phyloP scores from a whole-genome alignment of 192 early-diverging fungal species.

The Kappamyces sp. region DNA sequence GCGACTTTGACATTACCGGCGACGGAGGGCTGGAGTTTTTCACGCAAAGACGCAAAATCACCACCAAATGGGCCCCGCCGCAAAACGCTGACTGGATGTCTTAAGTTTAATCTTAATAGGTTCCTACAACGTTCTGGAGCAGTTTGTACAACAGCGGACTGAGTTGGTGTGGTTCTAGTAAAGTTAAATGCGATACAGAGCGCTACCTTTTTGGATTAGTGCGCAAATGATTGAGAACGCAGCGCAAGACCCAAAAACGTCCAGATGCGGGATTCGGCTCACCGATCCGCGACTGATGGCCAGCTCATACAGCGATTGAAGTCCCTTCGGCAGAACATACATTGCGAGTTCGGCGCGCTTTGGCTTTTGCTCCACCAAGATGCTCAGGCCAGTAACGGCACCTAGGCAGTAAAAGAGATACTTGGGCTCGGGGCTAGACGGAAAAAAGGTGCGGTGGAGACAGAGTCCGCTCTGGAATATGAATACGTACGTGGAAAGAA shows the following conservation, averaged over 20 bases:
- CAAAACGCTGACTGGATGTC: slow-evolving; percentile 34
- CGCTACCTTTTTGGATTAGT: neutral
- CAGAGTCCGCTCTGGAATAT: slow-evolving; percentile 68
- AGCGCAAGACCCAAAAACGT: slow-evolving; percentile 52
- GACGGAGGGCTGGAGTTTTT: slow-evolving; percentile 65
- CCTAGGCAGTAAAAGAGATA: slow-evolving; percentile 61
- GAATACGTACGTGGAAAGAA: slow-evolving; percentile 57
- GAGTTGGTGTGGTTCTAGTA: slow-evolving; percentile 43
- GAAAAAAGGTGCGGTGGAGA: slow-evolving; percentile 51
- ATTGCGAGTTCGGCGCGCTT: slow-evolving; percentile 66
- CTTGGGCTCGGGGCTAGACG: slow-evolving; percentile 45
- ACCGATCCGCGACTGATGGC: slow-evolving; percentile 55
- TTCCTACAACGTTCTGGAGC: slow-evolving; percentile 35
- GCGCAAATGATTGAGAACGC: slow-evolving; percentile 20
- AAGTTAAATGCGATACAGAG: slow-evolving; percentile 17
- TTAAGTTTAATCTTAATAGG: slow-evolving; percentile 23
- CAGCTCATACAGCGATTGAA: slow-evolving; percentile 60
- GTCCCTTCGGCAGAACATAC: slow-evolving; percentile 73
- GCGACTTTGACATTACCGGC: slow-evolving; percentile 63
- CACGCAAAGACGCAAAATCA: slow-evolving; percentile 63
- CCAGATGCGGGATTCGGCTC: slow-evolving; percentile 51
- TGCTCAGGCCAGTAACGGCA: slow-evolving; percentile 46
- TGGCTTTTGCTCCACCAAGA: slow-evolving; percentile 66
- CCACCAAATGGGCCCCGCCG: slow-evolving; percentile 69
- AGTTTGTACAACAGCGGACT: slow-evolving; percentile 37